Base-by-base conservation (phyloP, 1,284 basidiomycete genomes). In the Baeospora myosura region DNA sequence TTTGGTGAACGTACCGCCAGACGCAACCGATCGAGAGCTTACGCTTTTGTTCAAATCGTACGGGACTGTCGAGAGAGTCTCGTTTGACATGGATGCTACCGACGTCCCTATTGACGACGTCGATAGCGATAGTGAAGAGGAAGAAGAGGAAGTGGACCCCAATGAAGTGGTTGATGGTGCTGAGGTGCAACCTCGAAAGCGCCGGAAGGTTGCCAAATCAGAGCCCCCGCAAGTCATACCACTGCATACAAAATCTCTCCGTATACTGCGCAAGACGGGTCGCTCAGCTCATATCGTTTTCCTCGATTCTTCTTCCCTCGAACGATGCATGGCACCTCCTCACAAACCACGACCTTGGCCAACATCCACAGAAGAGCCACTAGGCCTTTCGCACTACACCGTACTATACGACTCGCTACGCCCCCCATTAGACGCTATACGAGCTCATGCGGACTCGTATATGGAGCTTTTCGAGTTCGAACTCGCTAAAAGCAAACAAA, bases 1-100 rank as follows among this genome's bases (percentile, higher is more conserved):
- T 55, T 65, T 92, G 6, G 86, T 86, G 44, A 93, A 95, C 54
- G 63, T 92, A 3, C 90, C 91, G 1, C 79, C 87, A 39, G 89
- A 93, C 58, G 78, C 87, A 3, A 87, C 85, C 0, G 83, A 87
- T 50, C 71, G 84, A 37, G 86, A 89, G 55, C 61, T 93, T 1
- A 66, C 77, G 2, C 61, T 76, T 2, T 67, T 93, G 16, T 91
- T 92, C 68, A 81, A 81, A 52, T 55, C 68, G 11, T 78, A 72
- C 46, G 91, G 90, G 12, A 81, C 81, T 0, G 72, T 93, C 10
- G 90, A 94, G 61, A 70, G 66, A 42, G 78, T 91, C 2, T 55
- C 78, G 1, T 83, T 90, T 54, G 74, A 77, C 49, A 57, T 65
- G 32, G 67, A 73, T 47, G 50, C 49, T 4, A 46, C 47, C 4